phyloP scores from a whole-genome alignment of 2,329 filamentous ascomycete genomes.

The Thelonectria olida region DNA sequence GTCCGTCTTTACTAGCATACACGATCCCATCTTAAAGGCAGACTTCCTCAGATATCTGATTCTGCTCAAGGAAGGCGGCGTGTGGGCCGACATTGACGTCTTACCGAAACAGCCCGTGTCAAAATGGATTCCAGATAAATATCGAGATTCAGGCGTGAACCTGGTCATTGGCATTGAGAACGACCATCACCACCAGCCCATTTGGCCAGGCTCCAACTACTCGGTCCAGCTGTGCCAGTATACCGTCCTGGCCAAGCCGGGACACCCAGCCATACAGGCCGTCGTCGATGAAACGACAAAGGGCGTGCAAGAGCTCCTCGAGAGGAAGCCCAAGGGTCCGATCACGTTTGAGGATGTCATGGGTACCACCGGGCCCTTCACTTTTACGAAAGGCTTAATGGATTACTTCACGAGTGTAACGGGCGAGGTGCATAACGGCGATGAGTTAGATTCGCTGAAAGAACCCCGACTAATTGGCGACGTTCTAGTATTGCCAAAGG shows the following conservation, averaged over 20 bases:
- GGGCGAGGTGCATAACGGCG: conserved; percentile 36
- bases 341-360: conserved; percentile 45
- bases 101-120: conserved; percentile 70
- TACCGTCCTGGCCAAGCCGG: conserved; percentile 78
- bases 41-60: conserved; percentile 70
- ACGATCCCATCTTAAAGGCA: conserved; percentile 63
- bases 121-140: conserved; percentile 68
- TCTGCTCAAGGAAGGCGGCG: conserved; percentile 74
- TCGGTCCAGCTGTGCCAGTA: conserved; percentile 81
- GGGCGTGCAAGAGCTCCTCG: conserved; percentile 34
- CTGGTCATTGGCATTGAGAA: conserved; percentile 78
- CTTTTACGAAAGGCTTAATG: conserved; percentile 44
- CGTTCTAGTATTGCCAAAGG: conserved; percentile 44
- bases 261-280: conserved; percentile 73
- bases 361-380: conserved; percentile 42
- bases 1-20: conserved; percentile 57
- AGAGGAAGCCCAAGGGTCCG: conserved; percentile 20
- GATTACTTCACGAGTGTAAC: conserved; percentile 41
- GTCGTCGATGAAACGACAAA: conserved; percentile 71
- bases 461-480: conserved; percentile 45
- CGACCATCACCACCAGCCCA: conserved; percentile 54
- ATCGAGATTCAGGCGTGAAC: conserved; percentile 63
- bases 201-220: conserved; percentile 68
- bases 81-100: conserved; percentile 76
- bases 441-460: conserved; percentile 41